phyloP scores from a whole-genome alignment of 257 asterid genomes.

The Solanum lignicaule region DNA sequence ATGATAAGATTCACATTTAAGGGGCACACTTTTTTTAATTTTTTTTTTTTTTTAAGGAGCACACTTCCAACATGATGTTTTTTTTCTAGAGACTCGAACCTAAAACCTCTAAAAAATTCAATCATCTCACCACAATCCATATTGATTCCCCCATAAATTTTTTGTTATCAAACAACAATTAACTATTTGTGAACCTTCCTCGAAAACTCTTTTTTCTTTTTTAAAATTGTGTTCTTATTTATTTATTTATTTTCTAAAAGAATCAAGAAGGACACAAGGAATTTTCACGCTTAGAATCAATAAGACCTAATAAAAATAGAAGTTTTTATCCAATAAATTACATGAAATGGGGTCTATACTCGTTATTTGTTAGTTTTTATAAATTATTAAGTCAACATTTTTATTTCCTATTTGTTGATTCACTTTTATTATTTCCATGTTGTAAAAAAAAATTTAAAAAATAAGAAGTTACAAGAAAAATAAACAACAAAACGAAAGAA shows the following conservation, averaged over 20 bases:
- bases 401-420: neutral
- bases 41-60: too few species aligned
- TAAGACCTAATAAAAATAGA: neutral
- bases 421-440: neutral
- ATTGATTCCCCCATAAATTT: too few species aligned
- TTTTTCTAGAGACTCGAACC: neutral
- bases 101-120: rapidly evolving
- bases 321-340: neutral
- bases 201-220: neutral
- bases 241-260: too few species aligned
- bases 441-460: neutral
- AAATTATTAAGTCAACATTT: neutral
- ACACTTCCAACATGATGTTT: neutral
- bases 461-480: neutral
- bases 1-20: too few species aligned
- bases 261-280: neutral
- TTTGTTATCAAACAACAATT: neutral
- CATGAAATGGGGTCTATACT: neutral
- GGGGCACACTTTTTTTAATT: too few species aligned
- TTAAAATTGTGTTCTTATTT: neutral
- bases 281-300: neutral
- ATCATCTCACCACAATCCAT: neutral
- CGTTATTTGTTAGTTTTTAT: neutral
- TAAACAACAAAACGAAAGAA: neutral
- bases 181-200: neutral